Conservation (phyloP, 2,329 filamentous ascomycete genomes). For the Beauveria asiatica region DNA sequence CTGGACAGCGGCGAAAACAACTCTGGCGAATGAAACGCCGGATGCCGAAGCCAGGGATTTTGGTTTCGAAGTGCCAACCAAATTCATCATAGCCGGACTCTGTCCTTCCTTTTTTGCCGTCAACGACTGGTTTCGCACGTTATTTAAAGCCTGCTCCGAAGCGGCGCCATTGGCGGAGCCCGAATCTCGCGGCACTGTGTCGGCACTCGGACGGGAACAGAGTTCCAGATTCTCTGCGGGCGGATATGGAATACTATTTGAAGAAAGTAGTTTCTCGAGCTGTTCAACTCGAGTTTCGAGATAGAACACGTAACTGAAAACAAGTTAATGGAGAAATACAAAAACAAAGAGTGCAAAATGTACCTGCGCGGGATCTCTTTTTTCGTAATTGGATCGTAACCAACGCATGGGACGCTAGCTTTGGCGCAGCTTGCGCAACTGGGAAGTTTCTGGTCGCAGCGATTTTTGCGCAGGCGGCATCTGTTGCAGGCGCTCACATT, state of each 20-base stretch:
- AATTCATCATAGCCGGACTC: constrained; percentile 54
- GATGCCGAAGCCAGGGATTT: constrained; percentile 77
- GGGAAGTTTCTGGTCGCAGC: constrained; percentile 87
- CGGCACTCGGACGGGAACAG: constrained; percentile 41
- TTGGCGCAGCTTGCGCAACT: constrained; percentile 90
- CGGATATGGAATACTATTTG: constrained; percentile 63
- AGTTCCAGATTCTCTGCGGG: constrained; percentile 62
- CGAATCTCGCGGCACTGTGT: constrained; percentile 14
- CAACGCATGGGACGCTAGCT: constrained; percentile 82
- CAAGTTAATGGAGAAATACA: not conserved
- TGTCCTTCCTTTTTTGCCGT: constrained; percentile 26
- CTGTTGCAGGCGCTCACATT: constrained; percentile 94
- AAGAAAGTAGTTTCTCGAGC: constrained; percentile 65
- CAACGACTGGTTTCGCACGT: constrained; percentile 20
- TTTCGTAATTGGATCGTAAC: constrained; percentile 94
- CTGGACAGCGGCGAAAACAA: constrained; percentile 91
- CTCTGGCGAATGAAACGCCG: constrained; percentile 86
- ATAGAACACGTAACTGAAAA: constrained; percentile 78
- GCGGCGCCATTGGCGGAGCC: constrained; percentile 25
- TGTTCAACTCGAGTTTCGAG: constrained; percentile 80
- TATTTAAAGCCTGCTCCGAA: constrained; percentile 16
- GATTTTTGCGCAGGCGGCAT: constrained; percentile 85
- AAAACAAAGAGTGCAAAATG: constrained; percentile 30
- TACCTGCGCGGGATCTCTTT: constrained; percentile 88
- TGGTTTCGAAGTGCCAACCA: constrained; percentile 69